A percentile compares a stretch with the other conserved stretches of the same genome.
Conservation (phyloP, 2,329 filamentous ascomycete species). For the Diaporthe citrichinensis region DNA sequence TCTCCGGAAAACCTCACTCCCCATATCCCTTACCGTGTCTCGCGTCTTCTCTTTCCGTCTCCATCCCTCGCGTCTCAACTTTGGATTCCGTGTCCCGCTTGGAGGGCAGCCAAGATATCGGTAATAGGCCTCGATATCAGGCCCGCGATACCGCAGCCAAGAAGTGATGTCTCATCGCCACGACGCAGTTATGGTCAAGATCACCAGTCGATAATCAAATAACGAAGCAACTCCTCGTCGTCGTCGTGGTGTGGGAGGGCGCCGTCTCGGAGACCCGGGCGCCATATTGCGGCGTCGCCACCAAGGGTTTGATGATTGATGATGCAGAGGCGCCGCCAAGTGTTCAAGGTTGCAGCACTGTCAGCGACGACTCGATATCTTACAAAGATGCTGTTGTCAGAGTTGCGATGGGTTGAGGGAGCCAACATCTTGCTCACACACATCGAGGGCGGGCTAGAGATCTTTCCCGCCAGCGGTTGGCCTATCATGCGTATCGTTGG, state of each 20-base stretch:
- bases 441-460: not conserved
- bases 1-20: too few species aligned
- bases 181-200: not conserved
- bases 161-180: not conserved
- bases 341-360: not conserved
- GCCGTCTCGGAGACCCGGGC: not conserved
- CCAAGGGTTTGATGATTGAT: not conserved
- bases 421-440: not conserved
- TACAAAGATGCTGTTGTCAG: not conserved
- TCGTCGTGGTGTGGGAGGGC: not conserved
- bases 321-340: constrained; percentile 6
- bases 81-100: not conserved
- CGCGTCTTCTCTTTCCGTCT: too few species aligned
- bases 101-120: not conserved
- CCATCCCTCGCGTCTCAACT: not conserved
- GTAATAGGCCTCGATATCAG: not conserved
- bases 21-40: not conserved
- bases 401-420: not conserved
- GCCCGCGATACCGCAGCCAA: constrained; percentile 2
- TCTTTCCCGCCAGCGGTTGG: constrained; percentile 3
- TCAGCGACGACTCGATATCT: not conserved
- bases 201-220: not conserved
- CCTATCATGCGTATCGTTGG: not conserved
- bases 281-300: not conserved
- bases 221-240: not conserved